A percentile compares a stretch with the other conserved stretches of the same genome.
Conservation (phyloP, 1,139 yeast species). For the Hyphopichia khmerensis region DNA sequence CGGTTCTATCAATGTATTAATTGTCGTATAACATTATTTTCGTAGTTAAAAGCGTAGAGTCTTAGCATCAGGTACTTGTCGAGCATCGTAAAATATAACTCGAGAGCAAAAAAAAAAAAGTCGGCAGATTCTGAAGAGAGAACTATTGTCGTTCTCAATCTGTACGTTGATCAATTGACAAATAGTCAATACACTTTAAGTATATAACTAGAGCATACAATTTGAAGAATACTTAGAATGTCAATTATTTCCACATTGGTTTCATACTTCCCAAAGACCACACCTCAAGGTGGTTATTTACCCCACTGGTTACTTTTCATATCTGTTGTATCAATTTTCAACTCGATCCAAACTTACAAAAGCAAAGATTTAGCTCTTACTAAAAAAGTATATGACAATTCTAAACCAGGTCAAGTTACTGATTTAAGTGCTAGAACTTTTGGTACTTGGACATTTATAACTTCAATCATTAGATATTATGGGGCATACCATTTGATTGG, state of each 20-base stretch:
- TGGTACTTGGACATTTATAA: conserved; percentile 95
- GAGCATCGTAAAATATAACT: too few relatives aligned
- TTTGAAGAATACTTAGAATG: too few relatives aligned
- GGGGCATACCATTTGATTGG: conserved; percentile 73
- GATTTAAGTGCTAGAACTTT: conserved; percentile 87
- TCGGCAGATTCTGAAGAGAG: neutral
- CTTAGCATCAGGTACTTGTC: too few relatives aligned
- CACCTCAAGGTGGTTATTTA: conserved; percentile 36
- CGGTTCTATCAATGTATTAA: neutral
- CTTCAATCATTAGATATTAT: conserved; percentile 80
- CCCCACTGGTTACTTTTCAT: conserved; percentile 56
- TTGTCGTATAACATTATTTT: neutral
- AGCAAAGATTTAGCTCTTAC: conserved; percentile 68
- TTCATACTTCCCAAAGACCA: conserved; percentile 26
- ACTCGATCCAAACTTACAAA: conserved; percentile 83
- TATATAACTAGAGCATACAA: too few relatives aligned
- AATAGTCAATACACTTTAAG: too few relatives aligned
- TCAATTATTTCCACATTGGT: conserved; percentile 15
- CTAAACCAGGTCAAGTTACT: conserved; percentile 61
- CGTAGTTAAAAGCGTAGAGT: neutral
- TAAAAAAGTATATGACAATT: conserved; percentile 70
- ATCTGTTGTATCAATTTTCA: conserved; percentile 86
- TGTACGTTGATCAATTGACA: too few relatives aligned
- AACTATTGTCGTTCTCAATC: too few relatives aligned
- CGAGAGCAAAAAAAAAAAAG: neutral